phyloP scores from a whole-genome alignment of 78 protist genomes.

The Dictyostelium brefeldianum region DNA sequence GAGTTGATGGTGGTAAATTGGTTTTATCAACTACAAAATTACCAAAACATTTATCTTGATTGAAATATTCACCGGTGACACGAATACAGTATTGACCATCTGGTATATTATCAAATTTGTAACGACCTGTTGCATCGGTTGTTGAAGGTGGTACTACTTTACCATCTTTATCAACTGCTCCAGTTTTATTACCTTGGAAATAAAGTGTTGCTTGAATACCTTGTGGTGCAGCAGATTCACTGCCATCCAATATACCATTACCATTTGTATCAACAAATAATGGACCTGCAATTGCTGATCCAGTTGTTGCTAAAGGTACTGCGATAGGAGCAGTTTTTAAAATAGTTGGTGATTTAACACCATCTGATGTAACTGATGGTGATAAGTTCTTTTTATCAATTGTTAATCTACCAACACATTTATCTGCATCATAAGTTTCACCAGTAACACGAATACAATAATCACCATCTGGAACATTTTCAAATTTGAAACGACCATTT shows the following conservation, averaged over 20 bases:
- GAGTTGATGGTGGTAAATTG: not conserved
- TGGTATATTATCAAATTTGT: slow-evolving; percentile 22
- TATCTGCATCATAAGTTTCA: not conserved
- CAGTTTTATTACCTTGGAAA: not conserved
- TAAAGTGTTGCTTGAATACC: not conserved
- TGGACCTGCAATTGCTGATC: slow-evolving; percentile 20
- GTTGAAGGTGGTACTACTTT: not conserved
- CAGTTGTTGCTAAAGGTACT: not conserved
- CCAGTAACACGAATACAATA: not conserved
- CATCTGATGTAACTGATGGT: not conserved
- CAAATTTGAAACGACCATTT: slow-evolving; percentile 8
- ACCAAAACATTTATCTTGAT: not conserved
- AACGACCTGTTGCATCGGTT: slow-evolving; percentile 30
- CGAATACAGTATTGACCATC: not conserved
- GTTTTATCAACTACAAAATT: not conserved
- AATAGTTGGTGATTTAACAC: not conserved
- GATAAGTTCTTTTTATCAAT: not conserved
- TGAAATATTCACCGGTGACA: not conserved
- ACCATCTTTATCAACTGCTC: slow-evolving; percentile 13
- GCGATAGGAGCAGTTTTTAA: not conserved
- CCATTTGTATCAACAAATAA: slow-evolving; percentile 22
- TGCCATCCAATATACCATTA: slow-evolving; percentile 49
- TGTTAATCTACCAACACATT: not conserved
- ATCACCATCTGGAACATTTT: slow-evolving; percentile 7
- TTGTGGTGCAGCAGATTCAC: not conserved